Evolutionary conservation across 805 yeast genomes (phyloP).

Genomic region (Candida lessepsii): DNA sequence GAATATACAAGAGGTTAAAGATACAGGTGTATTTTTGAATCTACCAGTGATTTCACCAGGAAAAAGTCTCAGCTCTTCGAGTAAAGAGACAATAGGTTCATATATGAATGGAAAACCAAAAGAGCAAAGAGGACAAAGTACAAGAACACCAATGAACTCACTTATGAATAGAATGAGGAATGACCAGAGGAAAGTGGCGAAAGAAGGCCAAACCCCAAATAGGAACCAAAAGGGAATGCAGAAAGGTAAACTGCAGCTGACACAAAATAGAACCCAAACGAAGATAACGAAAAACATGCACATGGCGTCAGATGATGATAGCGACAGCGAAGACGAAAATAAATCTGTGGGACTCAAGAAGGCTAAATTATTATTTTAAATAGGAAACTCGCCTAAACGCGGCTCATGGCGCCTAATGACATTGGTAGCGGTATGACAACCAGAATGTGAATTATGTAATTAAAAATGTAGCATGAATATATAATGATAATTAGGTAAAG

Average conservation of each 20-base stretch:
- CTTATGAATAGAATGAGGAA: constrained; percentile 37
- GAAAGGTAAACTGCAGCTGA: neutral
- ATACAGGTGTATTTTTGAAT: constrained; percentile 23
- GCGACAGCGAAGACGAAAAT: neutral
- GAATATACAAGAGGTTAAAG: neutral
- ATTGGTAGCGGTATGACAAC: too few relatives aligned
- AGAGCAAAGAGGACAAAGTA: neutral
- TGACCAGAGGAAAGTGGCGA: constrained; percentile 8
- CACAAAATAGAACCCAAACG: neutral
- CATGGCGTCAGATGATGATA: too few relatives aligned
- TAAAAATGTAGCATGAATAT: too few relatives aligned
- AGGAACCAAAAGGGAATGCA: neutral
- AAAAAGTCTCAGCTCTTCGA: constrained; percentile 10
- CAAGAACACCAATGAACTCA: constrained; percentile 37
- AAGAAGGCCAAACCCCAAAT: too few relatives aligned
- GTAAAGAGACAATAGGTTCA: constrained; percentile 6
- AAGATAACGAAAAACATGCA: too few relatives aligned
- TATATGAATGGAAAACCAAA: constrained; percentile 3
- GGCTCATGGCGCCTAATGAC: too few relatives aligned
- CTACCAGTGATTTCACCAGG: constrained; percentile 31
- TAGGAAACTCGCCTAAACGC: too few relatives aligned
- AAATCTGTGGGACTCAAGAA: constrained; percentile 5
- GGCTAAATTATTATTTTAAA: constrained; percentile 8
- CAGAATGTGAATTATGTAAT: too few relatives aligned
- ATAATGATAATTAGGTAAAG: too few relatives aligned